Conservation (phyloP, 2,329 filamentous ascomycete species). For the Trichophyton rubrum region DNA sequence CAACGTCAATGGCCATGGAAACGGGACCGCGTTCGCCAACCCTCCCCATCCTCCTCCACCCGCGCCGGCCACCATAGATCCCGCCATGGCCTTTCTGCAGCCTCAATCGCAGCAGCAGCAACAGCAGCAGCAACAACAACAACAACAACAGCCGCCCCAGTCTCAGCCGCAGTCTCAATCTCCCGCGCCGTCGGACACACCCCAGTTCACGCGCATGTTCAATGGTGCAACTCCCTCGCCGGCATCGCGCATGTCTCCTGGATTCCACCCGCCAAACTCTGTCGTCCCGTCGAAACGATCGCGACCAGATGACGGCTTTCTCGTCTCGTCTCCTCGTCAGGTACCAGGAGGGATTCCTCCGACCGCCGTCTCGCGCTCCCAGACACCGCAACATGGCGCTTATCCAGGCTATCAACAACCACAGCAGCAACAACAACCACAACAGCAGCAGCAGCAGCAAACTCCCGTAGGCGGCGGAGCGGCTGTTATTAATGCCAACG, state of each 20-base stretch:
- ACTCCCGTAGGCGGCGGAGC: constrained; percentile 37
- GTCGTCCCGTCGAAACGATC: constrained; percentile 84
- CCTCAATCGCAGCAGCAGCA: constrained; percentile 16
- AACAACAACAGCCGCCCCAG: neutral
- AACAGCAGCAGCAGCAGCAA: too few species aligned
- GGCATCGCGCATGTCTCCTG: constrained; percentile 70
- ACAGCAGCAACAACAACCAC: too few species aligned
- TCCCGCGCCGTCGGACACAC: constrained; percentile 37
- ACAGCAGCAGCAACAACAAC: neutral
- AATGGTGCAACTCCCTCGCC: constrained; percentile 47
- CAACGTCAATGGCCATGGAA: constrained; percentile 2
- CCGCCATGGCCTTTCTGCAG: constrained; percentile 36
- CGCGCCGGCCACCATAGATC: constrained; percentile 30
- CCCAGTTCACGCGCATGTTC: constrained; percentile 54
- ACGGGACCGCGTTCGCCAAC: constrained; percentile 9
- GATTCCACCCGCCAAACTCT: constrained; percentile 64
- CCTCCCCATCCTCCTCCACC: neutral
- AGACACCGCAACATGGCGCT: constrained; percentile 71
- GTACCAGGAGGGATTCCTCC: constrained; percentile 56
- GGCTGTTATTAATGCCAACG: constrained; percentile 15
- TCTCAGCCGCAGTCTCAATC: neutral
- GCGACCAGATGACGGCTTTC: constrained; percentile 72
- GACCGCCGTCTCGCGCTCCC: constrained; percentile 59
- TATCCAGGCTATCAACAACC: constrained; percentile 55
- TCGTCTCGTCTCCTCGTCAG: constrained; percentile 61